Evolutionary conservation across 257 asterid species (phyloP), one percentile per base, ranked within the genome.

Genomic region (Ilex aquifolium): DNA sequence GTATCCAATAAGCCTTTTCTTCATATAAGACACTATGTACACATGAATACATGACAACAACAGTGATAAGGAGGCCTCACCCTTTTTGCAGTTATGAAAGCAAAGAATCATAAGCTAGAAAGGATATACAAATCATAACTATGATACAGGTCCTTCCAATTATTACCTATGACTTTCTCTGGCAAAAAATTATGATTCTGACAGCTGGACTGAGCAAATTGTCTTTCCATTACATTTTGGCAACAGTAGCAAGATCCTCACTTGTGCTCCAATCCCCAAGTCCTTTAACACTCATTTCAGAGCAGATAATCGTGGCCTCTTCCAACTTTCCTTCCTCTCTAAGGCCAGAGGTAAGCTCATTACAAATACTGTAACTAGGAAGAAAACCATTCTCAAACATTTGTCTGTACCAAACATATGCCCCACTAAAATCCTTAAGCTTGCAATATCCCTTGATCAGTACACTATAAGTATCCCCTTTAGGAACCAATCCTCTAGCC

Each of bases 261-360:
- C 14, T 46, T 50, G 31, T 32, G 59, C 66, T 59, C 61, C 67
- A 30, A 30, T 60, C 74, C 60, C 51, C 63, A 61, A 85, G 50
- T 80, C 96, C 95, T 73, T 82, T 81, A 32, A 75, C 72, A 71
- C 83, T 72, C 92, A 83, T 81, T 67, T 90, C 88, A 39, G 79
- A 76, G 85, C 79, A 73, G 51, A 85, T 53, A 40, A 69, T 84
- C 57, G 76, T 73, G 8, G 70, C 89, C 77, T 85, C 87, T 57
- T 75, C 17, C 32, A 71, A 60, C 59, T 70, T 79, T 17, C 83
- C 85, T 60, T 71, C 83, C 51, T 72, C 81, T 65, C 76, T 81
- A 64, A 89, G 87, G 51, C 91, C 88, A 39, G 80, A 74, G 66
- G 78, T 17, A 32, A 89, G 86, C 67, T 69, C 80, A 3, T 72